These are phyloP conservation scores for Alternaria longipes DNA, from an alignment of 2,329 filamentous ascomycete species.

Conservation along the genomic window DNA sequence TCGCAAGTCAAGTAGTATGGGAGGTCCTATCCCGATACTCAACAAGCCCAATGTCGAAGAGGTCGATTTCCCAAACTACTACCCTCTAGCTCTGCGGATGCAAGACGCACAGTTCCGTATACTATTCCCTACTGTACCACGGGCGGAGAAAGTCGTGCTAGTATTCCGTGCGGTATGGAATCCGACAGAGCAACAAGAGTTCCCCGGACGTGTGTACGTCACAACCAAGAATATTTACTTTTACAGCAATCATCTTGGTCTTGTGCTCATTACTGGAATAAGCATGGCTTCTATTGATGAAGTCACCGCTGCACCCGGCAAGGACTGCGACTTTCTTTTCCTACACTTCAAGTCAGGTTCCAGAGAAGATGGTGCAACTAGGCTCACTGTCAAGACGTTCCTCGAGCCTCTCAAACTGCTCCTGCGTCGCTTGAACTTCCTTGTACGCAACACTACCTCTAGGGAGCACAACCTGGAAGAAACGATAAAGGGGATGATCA, in stretches of 20 bases:
- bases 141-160: constrained; percentile 83
- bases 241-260: constrained; percentile 92
- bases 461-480: constrained; percentile 76
- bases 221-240: constrained; percentile 91
- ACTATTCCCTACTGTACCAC: constrained; percentile 81
- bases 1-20: constrained; percentile 66
- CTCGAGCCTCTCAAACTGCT: constrained; percentile 85
- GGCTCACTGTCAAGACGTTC: constrained; percentile 91
- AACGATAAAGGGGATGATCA: constrained; percentile 75
- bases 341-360: constrained; percentile 76
- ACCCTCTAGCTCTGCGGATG: constrained; percentile 81
- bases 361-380: constrained; percentile 70
- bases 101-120: constrained; percentile 95
- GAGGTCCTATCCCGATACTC: constrained; percentile 45
- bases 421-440: constrained; percentile 82
- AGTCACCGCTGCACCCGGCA: constrained; percentile 87
- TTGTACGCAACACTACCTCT: constrained; percentile 81
- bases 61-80: constrained; percentile 74
- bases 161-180: constrained; percentile 95
- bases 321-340: constrained; percentile 92
- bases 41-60: constrained; percentile 31
- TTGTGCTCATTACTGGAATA: constrained; percentile 84
- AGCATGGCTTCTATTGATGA: constrained; percentile 81
- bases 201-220: constrained; percentile 86
- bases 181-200: constrained; percentile 76